These are phyloP conservation scores for Arabis alpina DNA, from an alignment of 345 rosid species.

Conservation along the genomic window DNA sequence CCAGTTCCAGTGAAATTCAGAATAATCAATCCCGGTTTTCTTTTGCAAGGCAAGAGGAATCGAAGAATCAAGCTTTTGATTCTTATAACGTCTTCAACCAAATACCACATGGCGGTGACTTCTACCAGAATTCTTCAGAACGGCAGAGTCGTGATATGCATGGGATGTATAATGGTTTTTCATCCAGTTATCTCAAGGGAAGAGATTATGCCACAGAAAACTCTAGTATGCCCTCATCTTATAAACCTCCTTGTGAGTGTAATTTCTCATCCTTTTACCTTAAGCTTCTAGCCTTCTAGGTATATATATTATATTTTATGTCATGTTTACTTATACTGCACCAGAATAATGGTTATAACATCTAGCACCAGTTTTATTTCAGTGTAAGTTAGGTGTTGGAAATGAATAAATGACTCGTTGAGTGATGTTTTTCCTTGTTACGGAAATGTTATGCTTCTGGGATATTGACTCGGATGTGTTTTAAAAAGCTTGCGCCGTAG, in stretches of 20 bases:
- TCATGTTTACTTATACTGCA: conserved; percentile 1
- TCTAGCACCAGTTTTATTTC: neutral
- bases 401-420: neutral
- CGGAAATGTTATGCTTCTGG: neutral
- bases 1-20: conserved; percentile 58
- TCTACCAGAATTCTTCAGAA: conserved; percentile 51
- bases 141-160: conserved; percentile 49
- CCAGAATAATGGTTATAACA: neutral
- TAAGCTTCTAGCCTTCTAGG: conserved; percentile 20
- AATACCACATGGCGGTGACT: conserved; percentile 42
- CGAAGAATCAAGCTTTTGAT: conserved; percentile 51
- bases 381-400: neutral
- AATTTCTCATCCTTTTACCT: conserved; percentile 23
- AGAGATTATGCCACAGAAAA: conserved; percentile 45
- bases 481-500: conserved; percentile 11
- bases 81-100: conserved; percentile 48
- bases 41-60: conserved; percentile 82
- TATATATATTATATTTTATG: neutral
- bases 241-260: conserved; percentile 64
- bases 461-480: conserved; percentile 4
- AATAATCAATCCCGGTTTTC: conserved; percentile 88
- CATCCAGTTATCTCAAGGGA: conserved; percentile 56
- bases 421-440: conserved; percentile 5
- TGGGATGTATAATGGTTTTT: conserved; percentile 55
- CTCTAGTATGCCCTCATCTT: conserved; percentile 52